Conservation (phyloP, 768 basidiomycete genomes). For the Infundibulicybe gibba region DNA sequence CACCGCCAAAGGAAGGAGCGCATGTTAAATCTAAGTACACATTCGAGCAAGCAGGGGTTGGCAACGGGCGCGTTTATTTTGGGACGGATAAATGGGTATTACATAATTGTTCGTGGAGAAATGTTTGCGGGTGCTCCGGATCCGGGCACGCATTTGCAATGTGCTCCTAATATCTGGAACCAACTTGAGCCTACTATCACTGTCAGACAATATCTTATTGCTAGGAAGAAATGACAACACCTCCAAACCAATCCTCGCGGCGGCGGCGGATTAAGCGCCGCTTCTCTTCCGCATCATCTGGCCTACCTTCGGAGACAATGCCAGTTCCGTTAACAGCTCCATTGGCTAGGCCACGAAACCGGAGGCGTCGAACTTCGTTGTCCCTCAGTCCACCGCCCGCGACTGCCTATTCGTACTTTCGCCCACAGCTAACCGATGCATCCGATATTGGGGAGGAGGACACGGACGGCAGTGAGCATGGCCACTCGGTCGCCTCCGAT, state of each 20-base stretch:
- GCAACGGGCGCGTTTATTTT: too few relatives aligned
- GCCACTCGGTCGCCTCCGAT: constrained; percentile 20
- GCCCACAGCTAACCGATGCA: constrained; percentile 18
- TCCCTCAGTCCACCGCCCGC: neutral
- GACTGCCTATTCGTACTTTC: constrained; percentile 10
- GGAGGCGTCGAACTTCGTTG: neutral
- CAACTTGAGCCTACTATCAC: too few relatives aligned
- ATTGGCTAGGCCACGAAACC: too few relatives aligned
- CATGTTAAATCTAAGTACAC: too few relatives aligned
- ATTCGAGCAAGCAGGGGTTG: too few relatives aligned
- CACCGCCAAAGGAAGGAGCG: constrained; percentile 2
- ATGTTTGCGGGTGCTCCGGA: too few relatives aligned
- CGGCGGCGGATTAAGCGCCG: neutral
- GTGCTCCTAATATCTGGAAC: too few relatives aligned
- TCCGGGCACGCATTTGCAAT: too few relatives aligned
- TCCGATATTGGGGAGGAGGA: constrained; percentile 5
- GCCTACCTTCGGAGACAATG: neutral
- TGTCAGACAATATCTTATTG: too few relatives aligned
- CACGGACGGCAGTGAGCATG: constrained; percentile 4
- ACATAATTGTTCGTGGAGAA: too few relatives aligned
- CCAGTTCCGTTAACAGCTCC: too few relatives aligned
- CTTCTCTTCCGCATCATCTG: neutral
- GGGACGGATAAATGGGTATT: too few relatives aligned
- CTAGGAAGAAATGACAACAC: neutral
- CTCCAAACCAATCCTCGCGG: neutral